A percentile compares a stretch with the other conserved stretches of the same genome.
Evolutionary conservation across 495 filamentous ascomycete species (phyloP).

Genomic region (Physcia stellaris): DNA sequence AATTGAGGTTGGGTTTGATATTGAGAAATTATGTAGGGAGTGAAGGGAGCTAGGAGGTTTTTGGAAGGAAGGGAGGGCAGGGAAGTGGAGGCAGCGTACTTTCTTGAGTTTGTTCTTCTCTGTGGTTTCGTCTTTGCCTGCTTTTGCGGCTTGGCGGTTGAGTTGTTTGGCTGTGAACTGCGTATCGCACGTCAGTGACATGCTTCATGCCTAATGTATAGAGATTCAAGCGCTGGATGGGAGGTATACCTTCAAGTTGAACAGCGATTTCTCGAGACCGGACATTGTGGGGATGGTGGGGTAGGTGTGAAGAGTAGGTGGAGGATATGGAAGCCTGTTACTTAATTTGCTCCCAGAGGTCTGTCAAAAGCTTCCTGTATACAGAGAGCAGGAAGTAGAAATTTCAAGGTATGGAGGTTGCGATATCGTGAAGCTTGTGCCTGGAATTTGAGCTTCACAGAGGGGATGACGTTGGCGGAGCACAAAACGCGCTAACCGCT

Average conservation of each 20-base stretch:
- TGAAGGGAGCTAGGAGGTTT: background rate
- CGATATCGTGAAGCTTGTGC: too few relatives aligned
- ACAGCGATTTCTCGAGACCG: conserved; percentile 49
- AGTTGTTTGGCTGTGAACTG: conserved; percentile 79
- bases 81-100: conserved; percentile 22
- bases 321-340: too few relatives aligned
- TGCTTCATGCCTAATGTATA: background rate
- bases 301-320: too few relatives aligned
- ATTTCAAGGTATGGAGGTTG: too few relatives aligned
- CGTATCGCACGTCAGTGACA: conserved; percentile 4
- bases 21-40: background rate
- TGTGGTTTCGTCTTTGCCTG: conserved; percentile 65
- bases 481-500: too few relatives aligned
- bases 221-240: background rate
- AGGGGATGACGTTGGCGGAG: too few relatives aligned
- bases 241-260: conserved; percentile 43
- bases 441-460: too few relatives aligned
- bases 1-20: too few relatives aligned
- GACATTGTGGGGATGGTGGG: conserved; percentile 42
- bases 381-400: too few relatives aligned
- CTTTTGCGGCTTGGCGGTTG: conserved; percentile 67
- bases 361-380: too few relatives aligned
- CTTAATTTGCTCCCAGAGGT: too few relatives aligned
- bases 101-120: conserved; percentile 78
- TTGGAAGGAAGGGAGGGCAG: background rate